A percentile compares a stretch with the other conserved stretches of the same genome.
These are phyloP conservation scores for Cladosporium sphaerospermum DNA, from an alignment of 2,329 filamentous ascomycete species.

Conservation along the genomic window DNA sequence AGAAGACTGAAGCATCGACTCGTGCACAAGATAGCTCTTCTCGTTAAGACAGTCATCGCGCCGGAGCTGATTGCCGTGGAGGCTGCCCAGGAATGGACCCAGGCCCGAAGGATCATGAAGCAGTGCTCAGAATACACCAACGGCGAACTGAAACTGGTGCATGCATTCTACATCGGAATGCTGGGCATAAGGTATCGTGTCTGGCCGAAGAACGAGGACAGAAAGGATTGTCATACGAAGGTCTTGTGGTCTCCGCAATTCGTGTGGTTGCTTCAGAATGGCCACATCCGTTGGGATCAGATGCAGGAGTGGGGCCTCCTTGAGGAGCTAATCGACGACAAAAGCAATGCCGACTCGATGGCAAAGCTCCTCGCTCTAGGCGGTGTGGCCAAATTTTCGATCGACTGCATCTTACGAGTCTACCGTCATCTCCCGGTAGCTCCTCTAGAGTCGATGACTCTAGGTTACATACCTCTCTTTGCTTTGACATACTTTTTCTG, in stretches of 20 bases:
- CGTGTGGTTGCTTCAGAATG: constrained; percentile 26
- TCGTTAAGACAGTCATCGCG: constrained; percentile 29
- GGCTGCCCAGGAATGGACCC: constrained; percentile 32
- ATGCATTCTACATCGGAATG: constrained; percentile 33
- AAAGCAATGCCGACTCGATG: constrained; percentile 30
- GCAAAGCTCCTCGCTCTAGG: constrained; percentile 26
- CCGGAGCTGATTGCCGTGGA: constrained; percentile 33
- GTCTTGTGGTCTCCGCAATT: constrained; percentile 33
- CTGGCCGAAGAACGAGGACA: constrained; percentile 1
- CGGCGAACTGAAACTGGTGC: constrained; percentile 24
- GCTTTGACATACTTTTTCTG: constrained; percentile 32
- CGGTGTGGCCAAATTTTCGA: constrained; percentile 30
- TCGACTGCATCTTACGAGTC: constrained; percentile 28
- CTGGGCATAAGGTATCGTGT: constrained; percentile 29
- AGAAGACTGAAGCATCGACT: constrained; percentile 16
- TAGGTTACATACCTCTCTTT: constrained; percentile 33
- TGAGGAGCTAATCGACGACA: constrained; percentile 26
- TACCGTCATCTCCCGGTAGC: constrained; percentile 30
- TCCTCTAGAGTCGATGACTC: constrained; percentile 32
- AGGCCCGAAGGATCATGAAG: constrained; percentile 27
- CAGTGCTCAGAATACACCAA: constrained; percentile 21
- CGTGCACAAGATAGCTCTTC: constrained; percentile 26
- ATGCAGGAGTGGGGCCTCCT: constrained; percentile 26
- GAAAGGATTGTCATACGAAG: constrained; percentile 3
- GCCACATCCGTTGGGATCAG: constrained; percentile 26